Evolutionary conservation across 495 filamentous ascomycete species (phyloP).

Genomic region (Penicillium egyptiacum): DNA sequence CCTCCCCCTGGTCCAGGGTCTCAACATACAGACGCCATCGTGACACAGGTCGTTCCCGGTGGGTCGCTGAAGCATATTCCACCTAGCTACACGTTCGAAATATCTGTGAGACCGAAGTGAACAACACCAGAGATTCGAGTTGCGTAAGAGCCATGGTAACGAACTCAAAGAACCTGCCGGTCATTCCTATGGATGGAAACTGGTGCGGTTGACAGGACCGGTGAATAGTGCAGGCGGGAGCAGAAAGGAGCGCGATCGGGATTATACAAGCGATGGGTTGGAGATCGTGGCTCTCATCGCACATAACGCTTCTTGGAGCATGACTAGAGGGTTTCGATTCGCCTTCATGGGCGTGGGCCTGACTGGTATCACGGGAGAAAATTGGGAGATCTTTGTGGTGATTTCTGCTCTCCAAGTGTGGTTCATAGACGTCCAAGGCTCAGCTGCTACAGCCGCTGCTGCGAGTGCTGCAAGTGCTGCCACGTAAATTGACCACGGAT

Average conservation of each 20-base stretch:
- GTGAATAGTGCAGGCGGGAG: slow-evolving; percentile 5
- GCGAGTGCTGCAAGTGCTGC: neutral
- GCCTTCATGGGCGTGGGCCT: slow-evolving; percentile 17
- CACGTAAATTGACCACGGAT: too few species aligned
- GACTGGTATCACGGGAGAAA: slow-evolving; percentile 12
- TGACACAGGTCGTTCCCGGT: neutral
- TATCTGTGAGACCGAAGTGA: slow-evolving; percentile 5
- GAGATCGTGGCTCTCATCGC: slow-evolving; percentile 25
- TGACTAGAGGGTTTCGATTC: slow-evolving; percentile 19
- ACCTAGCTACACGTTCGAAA: slow-evolving; percentile 12
- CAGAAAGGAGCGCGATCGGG: slow-evolving; percentile 14
- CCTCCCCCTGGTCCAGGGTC: neutral
- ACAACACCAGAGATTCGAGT: slow-evolving; percentile 14
- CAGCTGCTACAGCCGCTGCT: neutral
- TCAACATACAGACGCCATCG: neutral
- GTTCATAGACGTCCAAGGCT: slow-evolving; percentile 12
- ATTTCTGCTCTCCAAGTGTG: slow-evolving; percentile 17
- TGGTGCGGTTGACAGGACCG: slow-evolving; percentile 15
- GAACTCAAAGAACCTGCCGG: slow-evolving; percentile 21
- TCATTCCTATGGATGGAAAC: slow-evolving; percentile 16
- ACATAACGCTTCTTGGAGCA: slow-evolving; percentile 18
- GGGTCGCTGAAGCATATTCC: neutral
- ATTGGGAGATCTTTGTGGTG: slow-evolving; percentile 19
- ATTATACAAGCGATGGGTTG: slow-evolving; percentile 17
- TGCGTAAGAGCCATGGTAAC: slow-evolving; percentile 17